These are phyloP conservation scores for Ophiobolus disseminans DNA, from an alignment of 2,329 filamentous ascomycete species.

Conservation along the genomic window DNA sequence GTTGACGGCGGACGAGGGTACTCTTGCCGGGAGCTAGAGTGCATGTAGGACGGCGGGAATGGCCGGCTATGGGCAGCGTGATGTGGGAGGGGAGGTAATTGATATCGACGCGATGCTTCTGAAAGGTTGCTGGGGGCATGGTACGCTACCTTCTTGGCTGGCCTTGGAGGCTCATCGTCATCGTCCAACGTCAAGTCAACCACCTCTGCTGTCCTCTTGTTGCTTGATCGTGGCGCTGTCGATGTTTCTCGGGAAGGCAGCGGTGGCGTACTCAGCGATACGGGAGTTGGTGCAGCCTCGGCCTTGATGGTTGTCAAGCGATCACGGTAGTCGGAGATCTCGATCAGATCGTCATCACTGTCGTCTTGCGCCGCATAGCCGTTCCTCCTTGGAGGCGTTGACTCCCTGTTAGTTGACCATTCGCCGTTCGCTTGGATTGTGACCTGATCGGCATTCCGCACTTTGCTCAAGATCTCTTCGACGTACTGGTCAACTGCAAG, in stretches of 20 bases:
- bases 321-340: conserved; percentile 51
- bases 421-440: conserved; percentile 86
- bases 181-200: conserved; percentile 59
- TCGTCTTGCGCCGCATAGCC: conserved; percentile 48
- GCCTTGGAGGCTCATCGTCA: conserved; percentile 53
- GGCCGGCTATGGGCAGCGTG: conserved; percentile 26
- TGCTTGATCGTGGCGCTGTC: conserved; percentile 43
- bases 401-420: conserved; percentile 67
- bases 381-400: conserved; percentile 46
- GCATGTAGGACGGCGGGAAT: conserved; percentile 16
- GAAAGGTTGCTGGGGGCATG: conserved; percentile 46
- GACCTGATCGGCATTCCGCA: conserved; percentile 79
- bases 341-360: conserved; percentile 55
- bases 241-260: conserved; percentile 54
- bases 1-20: conserved; percentile 32
- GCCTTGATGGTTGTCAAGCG: conserved; percentile 51
- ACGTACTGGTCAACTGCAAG: conserved; percentile 94
- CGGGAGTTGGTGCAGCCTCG: conserved; percentile 46
- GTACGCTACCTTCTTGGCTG: conserved; percentile 52
- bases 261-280: conserved; percentile 53
- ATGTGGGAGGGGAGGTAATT: conserved; percentile 28
- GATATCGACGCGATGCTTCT: conserved; percentile 40
- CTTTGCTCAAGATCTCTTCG: conserved; percentile 80
- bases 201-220: conserved; percentile 55
- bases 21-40: conserved; percentile 24